Conservation (phyloP, 2,329 filamentous ascomycete species). For the Beauveria sp. region DNA sequence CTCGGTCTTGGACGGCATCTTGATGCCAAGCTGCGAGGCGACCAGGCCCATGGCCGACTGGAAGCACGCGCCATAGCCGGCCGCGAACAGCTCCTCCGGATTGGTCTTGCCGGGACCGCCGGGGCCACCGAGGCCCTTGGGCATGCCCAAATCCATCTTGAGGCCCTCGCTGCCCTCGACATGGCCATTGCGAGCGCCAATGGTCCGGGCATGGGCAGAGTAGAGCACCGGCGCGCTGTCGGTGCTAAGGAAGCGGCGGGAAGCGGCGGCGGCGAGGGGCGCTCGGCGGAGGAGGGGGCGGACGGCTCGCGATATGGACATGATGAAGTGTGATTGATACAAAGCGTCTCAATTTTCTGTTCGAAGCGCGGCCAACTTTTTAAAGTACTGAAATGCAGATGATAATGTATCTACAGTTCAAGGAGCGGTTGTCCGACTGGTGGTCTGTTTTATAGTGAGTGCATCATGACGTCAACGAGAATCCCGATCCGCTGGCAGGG, state of each 20-base stretch:
- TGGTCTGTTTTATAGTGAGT: background rate
- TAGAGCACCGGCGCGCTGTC: constrained; percentile 31
- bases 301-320: background rate
- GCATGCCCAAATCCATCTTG: constrained; percentile 31
- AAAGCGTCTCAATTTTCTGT: background rate
- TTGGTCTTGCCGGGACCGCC: constrained; percentile 35
- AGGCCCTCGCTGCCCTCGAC: constrained; percentile 22
- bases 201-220: constrained; percentile 28
- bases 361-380: background rate
- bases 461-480: constrained; percentile 4
- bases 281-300: constrained; percentile 1
- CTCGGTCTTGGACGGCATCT: constrained; percentile 28
- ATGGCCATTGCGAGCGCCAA: constrained; percentile 28
- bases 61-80: constrained; percentile 40
- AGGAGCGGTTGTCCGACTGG: background rate
- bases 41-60: constrained; percentile 38
- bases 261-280: background rate
- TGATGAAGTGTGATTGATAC: background rate
- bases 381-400: background rate
- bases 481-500: background rate
- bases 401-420: background rate
- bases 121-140: constrained; percentile 32
- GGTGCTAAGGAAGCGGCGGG: constrained; percentile 27
- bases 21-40: constrained; percentile 30
- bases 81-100: constrained; percentile 39